phyloP scores from a whole-genome alignment of 2,329 filamentous ascomycete species.

The Alternaria burnsii region DNA sequence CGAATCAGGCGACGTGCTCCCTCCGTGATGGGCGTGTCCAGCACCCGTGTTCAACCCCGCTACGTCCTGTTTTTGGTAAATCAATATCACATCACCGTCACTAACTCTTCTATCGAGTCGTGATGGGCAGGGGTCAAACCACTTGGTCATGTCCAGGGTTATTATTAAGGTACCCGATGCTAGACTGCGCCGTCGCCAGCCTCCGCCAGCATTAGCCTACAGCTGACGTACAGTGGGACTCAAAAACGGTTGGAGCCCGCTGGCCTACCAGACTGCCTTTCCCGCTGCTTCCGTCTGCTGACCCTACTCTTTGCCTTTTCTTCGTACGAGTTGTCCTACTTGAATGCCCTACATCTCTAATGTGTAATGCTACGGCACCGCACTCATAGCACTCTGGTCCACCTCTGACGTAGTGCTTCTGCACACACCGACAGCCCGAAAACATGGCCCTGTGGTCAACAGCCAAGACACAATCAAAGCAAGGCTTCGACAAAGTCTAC shows the following conservation, averaged over 20 bases:
- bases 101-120: slow-evolving; percentile 10
- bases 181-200: slow-evolving; percentile 22
- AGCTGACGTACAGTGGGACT: slow-evolving; percentile 34
- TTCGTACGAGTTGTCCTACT: slow-evolving; percentile 18
- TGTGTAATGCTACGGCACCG: slow-evolving; percentile 31
- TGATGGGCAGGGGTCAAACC: slow-evolving; percentile 19
- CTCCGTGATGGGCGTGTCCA: slow-evolving; percentile 7
- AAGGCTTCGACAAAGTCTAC: slow-evolving; percentile 76
- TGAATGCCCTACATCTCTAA: slow-evolving; percentile 25
- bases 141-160: slow-evolving; percentile 18
- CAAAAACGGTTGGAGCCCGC: slow-evolving; percentile 37
- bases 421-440: slow-evolving; percentile 6
- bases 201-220: slow-evolving; percentile 27
- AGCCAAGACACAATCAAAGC: slow-evolving; percentile 47
- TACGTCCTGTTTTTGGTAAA: slow-evolving; percentile 15
- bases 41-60: slow-evolving; percentile 9
- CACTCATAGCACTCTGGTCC: slow-evolving; percentile 29
- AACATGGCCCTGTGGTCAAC: slow-evolving; percentile 47
- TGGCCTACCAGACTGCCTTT: slow-evolving; percentile 17
- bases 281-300: slow-evolving; percentile 24
- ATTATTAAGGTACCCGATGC: slow-evolving; percentile 39
- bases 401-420: slow-evolving; percentile 17
- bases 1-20: slow-evolving; percentile 16
- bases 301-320: slow-evolving; percentile 19
- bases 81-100: slow-evolving; percentile 20